Conservation (phyloP, 805 yeast genomes). For the Ogataea parapolymorpha region DNA sequence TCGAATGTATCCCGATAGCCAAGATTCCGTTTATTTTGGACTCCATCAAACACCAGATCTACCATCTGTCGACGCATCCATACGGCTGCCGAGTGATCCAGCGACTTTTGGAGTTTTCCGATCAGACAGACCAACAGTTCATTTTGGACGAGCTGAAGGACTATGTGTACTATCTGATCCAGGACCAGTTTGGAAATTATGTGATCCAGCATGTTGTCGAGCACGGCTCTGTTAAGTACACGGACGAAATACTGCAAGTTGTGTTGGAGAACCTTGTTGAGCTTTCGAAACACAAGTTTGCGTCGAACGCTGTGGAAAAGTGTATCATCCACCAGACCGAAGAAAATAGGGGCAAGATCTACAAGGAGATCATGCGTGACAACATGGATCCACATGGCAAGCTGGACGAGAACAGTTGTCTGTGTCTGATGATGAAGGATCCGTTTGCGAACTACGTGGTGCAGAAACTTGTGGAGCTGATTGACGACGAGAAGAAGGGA, state of each 20-base stretch:
- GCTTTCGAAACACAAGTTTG: conserved; percentile 94
- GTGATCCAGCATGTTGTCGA: conserved; percentile 95
- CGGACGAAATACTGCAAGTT: conserved; percentile 54
- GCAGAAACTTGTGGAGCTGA: conserved; percentile 85
- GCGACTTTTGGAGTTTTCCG: conserved; percentile 79
- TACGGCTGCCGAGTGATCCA: conserved; percentile 98
- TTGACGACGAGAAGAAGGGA: conserved; percentile 66
- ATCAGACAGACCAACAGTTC: conserved; percentile 56
- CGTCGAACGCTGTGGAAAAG: conserved; percentile 95
- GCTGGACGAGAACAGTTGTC: conserved; percentile 63
- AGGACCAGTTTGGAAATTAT: conserved; percentile 96
- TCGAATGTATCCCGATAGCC: conserved; percentile 77
- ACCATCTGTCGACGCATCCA: conserved; percentile 89
- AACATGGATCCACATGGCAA: conserved; percentile 39
- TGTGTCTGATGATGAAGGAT: conserved; percentile 93
- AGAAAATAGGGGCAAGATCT: conserved; percentile 58
- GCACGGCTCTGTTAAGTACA: conserved; percentile 64
- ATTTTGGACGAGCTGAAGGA: conserved; percentile 71
- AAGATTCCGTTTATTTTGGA: conserved; percentile 68
- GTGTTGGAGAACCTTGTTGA: conserved; percentile 62
- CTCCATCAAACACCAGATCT: conserved; percentile 66
- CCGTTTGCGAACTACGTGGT: conserved; percentile 97
- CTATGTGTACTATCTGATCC: conserved; percentile 72
- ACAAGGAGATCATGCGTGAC: conserved; percentile 62
- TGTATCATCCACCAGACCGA: conserved; percentile 73